Evolutionary conservation across 352 stramenopile genomes (phyloP).

Genomic region (Phytophthora hybrid): DNA sequence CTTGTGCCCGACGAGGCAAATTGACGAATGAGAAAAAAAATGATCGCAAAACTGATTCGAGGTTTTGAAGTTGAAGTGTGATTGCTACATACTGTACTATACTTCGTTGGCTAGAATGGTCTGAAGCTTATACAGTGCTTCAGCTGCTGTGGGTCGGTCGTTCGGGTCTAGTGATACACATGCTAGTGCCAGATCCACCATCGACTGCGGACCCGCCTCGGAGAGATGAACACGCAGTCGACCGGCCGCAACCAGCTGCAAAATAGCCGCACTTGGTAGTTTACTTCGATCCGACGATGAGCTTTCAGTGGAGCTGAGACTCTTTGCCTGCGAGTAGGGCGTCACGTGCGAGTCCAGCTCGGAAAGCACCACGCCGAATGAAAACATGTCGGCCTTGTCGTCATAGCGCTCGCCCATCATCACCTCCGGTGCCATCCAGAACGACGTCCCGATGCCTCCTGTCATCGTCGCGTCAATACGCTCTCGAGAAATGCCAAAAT

Average conservation of each 20-base stretch:
- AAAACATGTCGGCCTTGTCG: constrained; percentile 59
- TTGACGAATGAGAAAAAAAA: constrained; percentile 17
- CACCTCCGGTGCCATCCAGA: constrained; percentile 58
- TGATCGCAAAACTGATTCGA: background rate
- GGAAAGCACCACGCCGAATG: constrained; percentile 54
- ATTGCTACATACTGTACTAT: constrained; percentile 15
- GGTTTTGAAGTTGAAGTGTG: constrained; percentile 16
- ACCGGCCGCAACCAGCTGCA: constrained; percentile 58
- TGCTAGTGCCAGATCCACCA: constrained; percentile 36
- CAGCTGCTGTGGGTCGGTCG: constrained; percentile 45
- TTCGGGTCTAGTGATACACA: constrained; percentile 49
- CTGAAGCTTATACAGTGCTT: constrained; percentile 56
- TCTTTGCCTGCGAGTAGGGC: constrained; percentile 40
- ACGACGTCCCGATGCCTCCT: constrained; percentile 47
- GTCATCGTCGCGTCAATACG: constrained; percentile 50
- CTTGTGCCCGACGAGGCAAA: constrained; percentile 5
- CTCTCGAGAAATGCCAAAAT: constrained; percentile 50
- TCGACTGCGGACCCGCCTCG: constrained; percentile 26
- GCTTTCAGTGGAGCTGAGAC: constrained; percentile 19
- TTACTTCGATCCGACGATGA: constrained; percentile 23
- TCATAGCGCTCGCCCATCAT: constrained; percentile 54
- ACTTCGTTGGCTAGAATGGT: constrained; percentile 35
- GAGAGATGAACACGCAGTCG: constrained; percentile 50
- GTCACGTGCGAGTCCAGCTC: constrained; percentile 46
- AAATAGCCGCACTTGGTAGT: constrained; percentile 47